Evolutionary conservation across 805 yeast species (phyloP).

Genomic region (Sugiyamaella boreocaroliniensis): DNA sequence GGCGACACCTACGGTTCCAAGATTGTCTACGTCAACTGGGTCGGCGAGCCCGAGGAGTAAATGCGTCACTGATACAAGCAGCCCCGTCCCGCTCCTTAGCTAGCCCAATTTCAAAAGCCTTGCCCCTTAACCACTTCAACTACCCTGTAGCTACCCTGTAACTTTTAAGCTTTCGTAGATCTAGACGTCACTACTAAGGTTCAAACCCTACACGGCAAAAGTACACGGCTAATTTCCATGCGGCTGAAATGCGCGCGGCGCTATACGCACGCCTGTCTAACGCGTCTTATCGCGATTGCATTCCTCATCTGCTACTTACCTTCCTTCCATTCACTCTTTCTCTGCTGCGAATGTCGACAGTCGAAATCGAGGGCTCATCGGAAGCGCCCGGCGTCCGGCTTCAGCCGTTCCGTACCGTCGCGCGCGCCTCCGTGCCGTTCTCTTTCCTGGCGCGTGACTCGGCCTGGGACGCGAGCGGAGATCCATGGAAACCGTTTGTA

Average conservation of each 20-base stretch:
- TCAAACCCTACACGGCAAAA: too few relatives aligned
- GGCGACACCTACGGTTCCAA: constrained; percentile 50
- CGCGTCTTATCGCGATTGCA: background rate
- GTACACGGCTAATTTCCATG: too few relatives aligned
- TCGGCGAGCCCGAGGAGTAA: constrained; percentile 8
- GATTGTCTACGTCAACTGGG: constrained; percentile 27
- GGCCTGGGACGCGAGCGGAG: constrained; percentile 5
- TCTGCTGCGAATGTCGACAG: background rate
- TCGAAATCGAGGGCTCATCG: background rate
- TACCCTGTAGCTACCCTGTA: too few relatives aligned
- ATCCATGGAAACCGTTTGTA: constrained; percentile 8
- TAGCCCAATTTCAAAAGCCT: too few relatives aligned
- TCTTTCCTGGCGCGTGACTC: constrained; percentile 10
- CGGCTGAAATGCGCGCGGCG: too few relatives aligned
- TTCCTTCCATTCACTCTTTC: background rate
- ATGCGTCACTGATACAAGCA: background rate
- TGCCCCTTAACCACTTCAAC: too few relatives aligned
- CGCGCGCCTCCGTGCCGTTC: constrained; percentile 3
- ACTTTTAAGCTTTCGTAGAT: too few relatives aligned
- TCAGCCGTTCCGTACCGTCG: constrained; percentile 6
- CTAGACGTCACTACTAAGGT: too few relatives aligned
- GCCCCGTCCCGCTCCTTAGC: too few relatives aligned
- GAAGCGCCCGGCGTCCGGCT: background rate
- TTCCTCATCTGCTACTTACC: background rate
- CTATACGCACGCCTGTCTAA: too few relatives aligned